Base-by-base conservation (phyloP, 2,329 filamentous ascomycete species). In the Penicillium olsonii region DNA sequence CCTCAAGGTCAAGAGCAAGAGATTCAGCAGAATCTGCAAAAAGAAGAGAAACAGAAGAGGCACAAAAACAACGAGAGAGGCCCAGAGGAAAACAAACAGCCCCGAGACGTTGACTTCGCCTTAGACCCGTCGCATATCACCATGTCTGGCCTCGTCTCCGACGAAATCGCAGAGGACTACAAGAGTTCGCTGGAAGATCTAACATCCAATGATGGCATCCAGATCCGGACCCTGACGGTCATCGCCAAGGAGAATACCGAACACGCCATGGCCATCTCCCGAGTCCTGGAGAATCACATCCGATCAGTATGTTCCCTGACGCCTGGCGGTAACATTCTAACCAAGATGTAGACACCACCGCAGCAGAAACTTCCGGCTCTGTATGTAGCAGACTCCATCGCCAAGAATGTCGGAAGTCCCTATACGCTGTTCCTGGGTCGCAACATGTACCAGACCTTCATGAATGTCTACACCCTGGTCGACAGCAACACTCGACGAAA, bases 241-340 rank as follows among this genome's bases (percentile, higher is more conserved):
- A 97, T 99, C 74, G 94, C 94, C 52, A 90, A 95, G 72, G 94
- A 99, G 73, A 96, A 95, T 66, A 96, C 92, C 59, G 91, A 95
- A 73, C 88, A 96, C 77, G 94, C 94, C 29, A 84, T 95, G 71
- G 90, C 88, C 58, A 97, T 99, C 64, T 92, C 94, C 15, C 85
- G 90, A 65, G 90, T 90, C 41, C 76, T 99, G 62, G 89, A 95
- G 70, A 88, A 92, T 57, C 94, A 99, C 68, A 96, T 99, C 72
- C 87, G 90, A 73, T 88, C 88, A 81, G 94, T 96, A 89, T 82
- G 90, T 81, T 54, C 42, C 22, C 22, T 8, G 8, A 12, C 51
- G 52, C n/a, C n/a, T n/a, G n/a, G n/a, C n/a, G n/a, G n/a, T n/a
- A n/a, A n/a, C n/a, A n/a, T n/a, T n/a, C 60, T 48, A 59, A 54